Conservation (phyloP, 768 basidiomycete species). For the Tubosaeta sp. region DNA sequence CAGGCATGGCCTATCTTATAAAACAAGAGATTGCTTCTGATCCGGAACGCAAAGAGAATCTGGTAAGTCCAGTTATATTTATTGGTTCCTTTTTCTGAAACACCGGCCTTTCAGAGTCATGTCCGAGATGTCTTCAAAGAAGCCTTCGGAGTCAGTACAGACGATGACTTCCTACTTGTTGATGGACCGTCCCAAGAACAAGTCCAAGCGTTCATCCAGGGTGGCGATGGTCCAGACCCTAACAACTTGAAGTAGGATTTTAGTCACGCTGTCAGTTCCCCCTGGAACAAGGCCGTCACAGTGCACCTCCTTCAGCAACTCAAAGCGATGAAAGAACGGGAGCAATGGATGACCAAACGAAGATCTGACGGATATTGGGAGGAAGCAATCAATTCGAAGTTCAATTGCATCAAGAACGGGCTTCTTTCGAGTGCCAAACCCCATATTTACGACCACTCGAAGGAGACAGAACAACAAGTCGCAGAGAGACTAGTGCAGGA, state of each 20-base stretch:
- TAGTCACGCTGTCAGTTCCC: neutral
- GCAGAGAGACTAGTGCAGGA: neutral
- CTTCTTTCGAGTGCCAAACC: neutral
- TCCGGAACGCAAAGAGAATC: neutral
- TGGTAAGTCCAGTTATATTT: neutral
- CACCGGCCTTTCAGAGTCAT: neutral
- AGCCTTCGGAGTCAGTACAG: neutral
- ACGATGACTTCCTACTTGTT: neutral
- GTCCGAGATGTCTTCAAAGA: neutral
- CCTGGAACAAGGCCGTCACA: neutral
- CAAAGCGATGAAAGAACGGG: neutral
- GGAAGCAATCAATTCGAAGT: neutral
- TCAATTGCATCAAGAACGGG: neutral
- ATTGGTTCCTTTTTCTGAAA: too few relatives aligned
- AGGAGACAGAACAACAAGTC: neutral
- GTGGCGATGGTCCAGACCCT: neutral
- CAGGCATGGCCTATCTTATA: neutral
- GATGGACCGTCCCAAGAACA: neutral
- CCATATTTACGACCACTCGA: too few relatives aligned
- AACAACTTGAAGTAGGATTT: conserved; percentile 1
- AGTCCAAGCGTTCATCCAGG: neutral
- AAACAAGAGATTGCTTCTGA: neutral
- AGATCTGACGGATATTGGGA: conserved; percentile 1
- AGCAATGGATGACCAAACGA: neutral
- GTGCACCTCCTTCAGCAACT: neutral